phyloP scores from a whole-genome alignment of 768 basidiomycete genomes.

The Boletus patriciae region DNA sequence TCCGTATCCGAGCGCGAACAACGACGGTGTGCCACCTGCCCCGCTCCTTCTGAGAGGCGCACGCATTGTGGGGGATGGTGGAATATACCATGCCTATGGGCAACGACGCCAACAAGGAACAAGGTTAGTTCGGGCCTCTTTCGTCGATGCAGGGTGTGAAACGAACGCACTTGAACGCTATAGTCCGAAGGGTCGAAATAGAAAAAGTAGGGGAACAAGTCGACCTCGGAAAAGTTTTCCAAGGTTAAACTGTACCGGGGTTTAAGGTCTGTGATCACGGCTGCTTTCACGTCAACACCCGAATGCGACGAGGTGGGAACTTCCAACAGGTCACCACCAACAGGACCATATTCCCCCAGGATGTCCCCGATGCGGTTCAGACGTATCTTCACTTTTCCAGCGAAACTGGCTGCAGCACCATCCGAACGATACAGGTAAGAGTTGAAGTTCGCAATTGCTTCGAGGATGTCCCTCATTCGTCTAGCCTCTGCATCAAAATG shows the following conservation, averaged over 20 bases:
- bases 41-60: slow-evolving; percentile 9
- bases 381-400: slow-evolving; percentile 13
- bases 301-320: not conserved
- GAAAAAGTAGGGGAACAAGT: slow-evolving; percentile 26
- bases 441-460: slow-evolving; percentile 21
- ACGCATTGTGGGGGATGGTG: not conserved
- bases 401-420: slow-evolving; percentile 3
- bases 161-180: slow-evolving; percentile 11
- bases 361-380: slow-evolving; percentile 7
- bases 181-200: slow-evolving; percentile 27
- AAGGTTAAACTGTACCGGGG: slow-evolving; percentile 16
- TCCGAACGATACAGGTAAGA: slow-evolving; percentile 19
- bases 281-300: slow-evolving; percentile 9
- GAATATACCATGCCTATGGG: slow-evolving; percentile 19
- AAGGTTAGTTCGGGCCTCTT: not conserved
- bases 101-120: not conserved
- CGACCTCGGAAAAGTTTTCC: slow-evolving; percentile 16
- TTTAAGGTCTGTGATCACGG: slow-evolving; percentile 11
- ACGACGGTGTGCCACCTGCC: slow-evolving; percentile 3
- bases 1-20: slow-evolving; percentile 23
- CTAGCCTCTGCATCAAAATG: not conserved
- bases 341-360: not conserved
- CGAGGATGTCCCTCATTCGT: slow-evolving; percentile 4
- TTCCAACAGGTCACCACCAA: slow-evolving; percentile 11
- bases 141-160: not conserved